Base-by-base conservation (phyloP, 805 yeast genomes). In the Zygosaccharomyces kombuchaensis region DNA sequence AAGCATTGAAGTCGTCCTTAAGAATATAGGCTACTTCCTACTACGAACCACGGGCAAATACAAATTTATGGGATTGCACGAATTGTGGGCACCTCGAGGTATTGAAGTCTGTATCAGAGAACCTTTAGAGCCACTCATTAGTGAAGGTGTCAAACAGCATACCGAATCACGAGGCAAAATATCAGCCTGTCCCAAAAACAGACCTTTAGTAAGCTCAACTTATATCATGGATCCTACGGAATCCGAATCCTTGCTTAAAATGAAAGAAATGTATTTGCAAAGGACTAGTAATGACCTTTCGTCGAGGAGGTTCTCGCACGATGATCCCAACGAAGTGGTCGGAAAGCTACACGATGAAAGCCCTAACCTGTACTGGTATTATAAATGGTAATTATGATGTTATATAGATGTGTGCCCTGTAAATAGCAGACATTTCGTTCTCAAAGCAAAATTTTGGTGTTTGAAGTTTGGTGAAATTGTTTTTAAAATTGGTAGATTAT, bases 1-100 rank as follows among this genome's bases (percentile, higher is more conserved):
- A 0, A 59, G 76, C 4, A 66, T 85, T 8, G 95, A 85, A 55
- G 55, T 85, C 22, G 83, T 85, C 2, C 53, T 85, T 8, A 78
- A 77, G 43, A 80, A 80, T 48, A 59, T 81, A n/a, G 93, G 93
- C 0, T 81, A 74, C 53, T 50, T 84, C 2, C 75, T 78, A 30
- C 60, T 85, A 12, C 73, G 71, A 5, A 82, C 89, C 2, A 81
- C 86, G 0, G 84, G 87, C 9, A 56, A 51, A 9, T 68, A 65
- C 41, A 25, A 41, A 4, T 66, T 49, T 25, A 58, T 53, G 17
- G 71, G 69, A 0, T 46, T 72, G 4, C 72, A 70, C 47, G 78
- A 76, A 58, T 61, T 77, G 0, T 76, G 74, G 71, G 72, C 80
- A 3, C 87, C 87, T 0, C 59, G 64, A 23, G 84, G 82, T 1